Evolutionary conservation across 345 rosid genomes (phyloP).

Genomic region (Psidium guajava): DNA sequence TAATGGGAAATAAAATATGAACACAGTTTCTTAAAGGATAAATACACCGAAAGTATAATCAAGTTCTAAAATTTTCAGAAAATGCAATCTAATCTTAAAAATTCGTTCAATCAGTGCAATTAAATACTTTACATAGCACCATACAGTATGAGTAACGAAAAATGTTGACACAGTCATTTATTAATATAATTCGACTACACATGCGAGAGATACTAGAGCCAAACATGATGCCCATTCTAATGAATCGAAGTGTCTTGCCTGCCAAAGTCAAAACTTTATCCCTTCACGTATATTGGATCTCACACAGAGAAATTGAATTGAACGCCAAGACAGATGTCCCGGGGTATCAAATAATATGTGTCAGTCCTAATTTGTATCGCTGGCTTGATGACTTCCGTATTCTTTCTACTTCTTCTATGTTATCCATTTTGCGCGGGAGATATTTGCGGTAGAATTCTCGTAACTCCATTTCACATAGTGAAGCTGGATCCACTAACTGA

Average conservation of each 20-base stretch:
- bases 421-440: background rate
- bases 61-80: too few relatives aligned
- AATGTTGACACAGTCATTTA: background rate
- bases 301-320: background rate
- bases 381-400: background rate
- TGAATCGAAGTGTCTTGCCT: background rate
- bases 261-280: background rate
- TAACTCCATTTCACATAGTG: background rate
- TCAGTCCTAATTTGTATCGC: background rate
- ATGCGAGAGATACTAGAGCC: background rate
- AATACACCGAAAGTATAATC: too few relatives aligned
- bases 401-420: accelerated
- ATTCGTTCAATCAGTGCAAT: background rate
- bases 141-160: background rate
- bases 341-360: background rate
- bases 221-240: background rate
- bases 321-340: background rate
- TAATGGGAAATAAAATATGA: too few relatives aligned
- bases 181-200: background rate
- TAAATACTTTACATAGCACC: background rate
- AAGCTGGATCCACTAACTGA: background rate
- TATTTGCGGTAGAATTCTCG: accelerated
- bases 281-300: background rate
- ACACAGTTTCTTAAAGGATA: background rate
- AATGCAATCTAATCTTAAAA: background rate